A percentile compares a stretch with the other conserved stretches of the same genome.
These are phyloP conservation scores for Colletotrichum sp. DNA, from an alignment of 2,329 filamentous ascomycete species.

Conservation along the genomic window DNA sequence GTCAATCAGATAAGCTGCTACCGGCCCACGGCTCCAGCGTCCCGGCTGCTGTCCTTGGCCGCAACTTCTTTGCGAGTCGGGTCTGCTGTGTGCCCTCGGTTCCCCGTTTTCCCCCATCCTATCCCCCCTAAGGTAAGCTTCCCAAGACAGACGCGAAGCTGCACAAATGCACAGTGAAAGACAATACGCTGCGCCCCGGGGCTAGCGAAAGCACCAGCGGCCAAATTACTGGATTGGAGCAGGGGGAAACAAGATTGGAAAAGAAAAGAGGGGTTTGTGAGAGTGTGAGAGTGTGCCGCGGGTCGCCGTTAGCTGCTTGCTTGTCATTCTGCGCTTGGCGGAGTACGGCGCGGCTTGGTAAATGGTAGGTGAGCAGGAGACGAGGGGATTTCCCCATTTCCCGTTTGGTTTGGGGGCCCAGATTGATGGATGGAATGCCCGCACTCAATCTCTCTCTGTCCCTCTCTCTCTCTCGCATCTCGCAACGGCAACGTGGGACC, in stretches of 20 bases:
- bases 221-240: conserved; percentile 6
- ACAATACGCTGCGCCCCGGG: conserved; percentile 1
- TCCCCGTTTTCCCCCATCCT: not conserved
- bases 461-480: not conserved
- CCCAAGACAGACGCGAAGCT: not conserved
- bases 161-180: not conserved
- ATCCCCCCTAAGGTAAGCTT: not conserved
- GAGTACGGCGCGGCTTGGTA: not conserved
- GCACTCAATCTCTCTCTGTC: not conserved
- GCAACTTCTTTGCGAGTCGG: not conserved
- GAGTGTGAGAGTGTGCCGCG: not conserved
- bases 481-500: not conserved
- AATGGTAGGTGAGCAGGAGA: not conserved
- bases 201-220: conserved; percentile 9
- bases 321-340: not conserved
- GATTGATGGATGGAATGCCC: not conserved
- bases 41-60: not conserved
- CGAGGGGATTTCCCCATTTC: not conserved
- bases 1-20: conserved; percentile 1
- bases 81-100: not conserved
- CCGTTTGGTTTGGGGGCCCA: not conserved
- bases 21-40: not conserved
- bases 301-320: not conserved
- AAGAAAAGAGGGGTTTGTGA: not conserved
- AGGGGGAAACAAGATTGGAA: conserved; percentile 7